phyloP scores from a whole-genome alignment of 345 rosid species.

The Rhodamnia rubescens region DNA sequence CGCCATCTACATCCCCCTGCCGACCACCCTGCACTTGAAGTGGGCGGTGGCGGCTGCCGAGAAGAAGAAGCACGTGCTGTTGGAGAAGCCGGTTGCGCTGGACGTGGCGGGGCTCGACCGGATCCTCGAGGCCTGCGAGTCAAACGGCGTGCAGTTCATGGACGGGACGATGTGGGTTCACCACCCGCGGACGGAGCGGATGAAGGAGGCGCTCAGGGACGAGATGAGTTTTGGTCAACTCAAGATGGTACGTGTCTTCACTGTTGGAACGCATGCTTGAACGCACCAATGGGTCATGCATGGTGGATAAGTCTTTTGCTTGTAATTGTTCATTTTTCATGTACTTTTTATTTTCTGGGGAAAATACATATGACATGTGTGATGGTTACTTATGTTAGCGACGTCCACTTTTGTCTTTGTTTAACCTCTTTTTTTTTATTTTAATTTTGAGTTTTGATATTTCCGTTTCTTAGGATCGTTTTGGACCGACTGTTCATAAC shows the following conservation, averaged over 20 bases:
- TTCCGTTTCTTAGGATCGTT: background rate
- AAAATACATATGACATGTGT: background rate
- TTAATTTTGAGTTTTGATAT: background rate
- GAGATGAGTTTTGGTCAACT: slow-evolving; percentile 23
- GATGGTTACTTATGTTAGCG: background rate
- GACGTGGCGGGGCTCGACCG: slow-evolving; percentile 11
- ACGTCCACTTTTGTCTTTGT: background rate
- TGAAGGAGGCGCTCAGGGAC: slow-evolving; percentile 17
- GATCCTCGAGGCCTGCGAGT: slow-evolving; percentile 20
- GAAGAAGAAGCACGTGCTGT: slow-evolving; percentile 31
- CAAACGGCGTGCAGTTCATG: slow-evolving; percentile 33
- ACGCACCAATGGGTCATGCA: background rate
- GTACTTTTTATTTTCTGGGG: background rate
- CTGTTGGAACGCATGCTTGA: background rate
- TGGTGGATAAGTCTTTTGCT: background rate
- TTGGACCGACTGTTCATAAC: background rate
- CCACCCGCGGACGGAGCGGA: slow-evolving; percentile 22
- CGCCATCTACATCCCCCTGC: slow-evolving; percentile 29
- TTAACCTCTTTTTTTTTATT: background rate
- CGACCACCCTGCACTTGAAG: slow-evolving; percentile 24
- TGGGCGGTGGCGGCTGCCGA: slow-evolving; percentile 27
- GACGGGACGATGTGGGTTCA: slow-evolving; percentile 42
- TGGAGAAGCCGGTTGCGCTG: slow-evolving; percentile 33
- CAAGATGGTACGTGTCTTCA: slow-evolving; percentile 6
- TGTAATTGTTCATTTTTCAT: background rate